Evolutionary conservation across 2,329 filamentous ascomycete genomes (phyloP).

Genomic region (Paracoccidioides lutzii): DNA sequence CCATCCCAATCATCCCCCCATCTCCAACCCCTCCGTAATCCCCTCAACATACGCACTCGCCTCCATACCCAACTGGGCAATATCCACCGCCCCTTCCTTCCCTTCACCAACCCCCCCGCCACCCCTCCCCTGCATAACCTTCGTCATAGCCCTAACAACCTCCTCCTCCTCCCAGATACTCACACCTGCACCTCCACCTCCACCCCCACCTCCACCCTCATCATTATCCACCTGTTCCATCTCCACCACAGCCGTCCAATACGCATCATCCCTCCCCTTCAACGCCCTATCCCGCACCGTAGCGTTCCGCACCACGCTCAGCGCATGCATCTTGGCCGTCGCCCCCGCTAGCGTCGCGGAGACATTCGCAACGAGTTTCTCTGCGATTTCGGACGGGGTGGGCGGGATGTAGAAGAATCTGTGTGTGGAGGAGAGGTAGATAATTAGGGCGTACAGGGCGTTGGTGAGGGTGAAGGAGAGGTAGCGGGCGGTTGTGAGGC

Average conservation of each 20-base stretch:
- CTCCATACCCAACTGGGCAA: conserved; percentile 30
- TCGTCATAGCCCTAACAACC: conserved; percentile 51
- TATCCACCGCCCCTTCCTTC: conserved; percentile 28
- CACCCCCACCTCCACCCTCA: not conserved
- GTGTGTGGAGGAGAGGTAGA: conserved; percentile 70
- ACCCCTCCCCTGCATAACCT: conserved; percentile 49
- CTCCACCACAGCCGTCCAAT: conserved; percentile 50
- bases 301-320: conserved; percentile 69
- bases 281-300: conserved; percentile 60
- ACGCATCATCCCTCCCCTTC: conserved; percentile 51
- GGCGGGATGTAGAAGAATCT: conserved; percentile 57
- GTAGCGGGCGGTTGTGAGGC: conserved; percentile 47
- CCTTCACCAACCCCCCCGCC: conserved; percentile 35
- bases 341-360: conserved; percentile 46
- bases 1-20: not conserved
- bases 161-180: conserved; percentile 58
- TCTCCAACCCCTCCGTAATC: conserved; percentile 27
- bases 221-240: conserved; percentile 43
- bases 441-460: conserved; percentile 45
- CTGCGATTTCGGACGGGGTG: conserved; percentile 52
- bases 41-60: conserved; percentile 33
- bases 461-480: conserved; percentile 55
- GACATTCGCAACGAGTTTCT: conserved; percentile 35
- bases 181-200: conserved; percentile 16
- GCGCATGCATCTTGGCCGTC: conserved; percentile 55